These are phyloP conservation scores for Mortierella hygrophila DNA, from an alignment of 192 early-diverging fungal species.

Conservation along the genomic window DNA sequence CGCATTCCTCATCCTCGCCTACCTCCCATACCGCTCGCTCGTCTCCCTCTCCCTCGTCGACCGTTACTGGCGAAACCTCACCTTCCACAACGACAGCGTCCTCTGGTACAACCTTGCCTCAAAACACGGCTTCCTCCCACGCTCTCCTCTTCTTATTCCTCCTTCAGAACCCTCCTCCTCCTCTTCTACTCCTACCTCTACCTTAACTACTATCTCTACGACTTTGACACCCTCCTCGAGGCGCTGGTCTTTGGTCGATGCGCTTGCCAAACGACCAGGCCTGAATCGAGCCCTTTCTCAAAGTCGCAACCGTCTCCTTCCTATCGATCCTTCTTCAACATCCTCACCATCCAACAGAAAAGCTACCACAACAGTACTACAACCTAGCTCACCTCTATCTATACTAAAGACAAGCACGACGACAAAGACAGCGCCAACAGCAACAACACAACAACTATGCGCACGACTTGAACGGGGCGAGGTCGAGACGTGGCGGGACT, in stretches of 20 bases:
- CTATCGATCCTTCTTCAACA: background rate
- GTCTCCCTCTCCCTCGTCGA: slow-evolving; percentile 24
- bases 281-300: slow-evolving; percentile 18
- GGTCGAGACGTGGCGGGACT: slow-evolving; percentile 34
- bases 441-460: background rate
- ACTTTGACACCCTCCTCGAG: background rate
- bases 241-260: slow-evolving; percentile 15
- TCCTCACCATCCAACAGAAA: background rate
- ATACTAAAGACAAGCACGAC: background rate
- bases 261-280: slow-evolving; percentile 16
- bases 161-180: background rate
- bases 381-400: too few relatives aligned
- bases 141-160: background rate
- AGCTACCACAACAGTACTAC: too few relatives aligned
- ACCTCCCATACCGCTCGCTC: slow-evolving; percentile 35
- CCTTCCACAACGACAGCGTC: slow-evolving; percentile 32
- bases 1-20: slow-evolving; percentile 29
- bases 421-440: background rate
- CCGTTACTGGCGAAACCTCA: slow-evolving; percentile 39
- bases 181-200: background rate
- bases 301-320: slow-evolving; percentile 9
- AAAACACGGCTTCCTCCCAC: slow-evolving; percentile 31
- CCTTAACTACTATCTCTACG: background rate
- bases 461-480: background rate
- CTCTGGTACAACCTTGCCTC: slow-evolving; percentile 46